Base-by-base conservation (phyloP, 306 rosid species). In the Pachyrhizus erosus region DNA sequence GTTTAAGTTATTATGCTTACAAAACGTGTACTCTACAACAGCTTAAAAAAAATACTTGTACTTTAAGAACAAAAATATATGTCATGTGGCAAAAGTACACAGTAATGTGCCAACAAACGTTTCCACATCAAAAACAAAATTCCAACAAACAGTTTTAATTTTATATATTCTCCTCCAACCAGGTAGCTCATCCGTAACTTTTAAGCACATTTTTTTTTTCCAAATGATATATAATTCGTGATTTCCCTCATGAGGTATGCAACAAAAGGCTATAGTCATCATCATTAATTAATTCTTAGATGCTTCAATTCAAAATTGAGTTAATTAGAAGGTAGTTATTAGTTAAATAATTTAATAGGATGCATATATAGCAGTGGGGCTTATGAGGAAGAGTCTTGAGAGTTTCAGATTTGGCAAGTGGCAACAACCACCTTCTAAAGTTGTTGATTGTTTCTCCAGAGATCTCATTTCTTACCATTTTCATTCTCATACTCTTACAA, bases 71-170 rank as follows among this genome's bases (percentile, higher is more conserved):
- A 69, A 52, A 69, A 52, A 52, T 60, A 33, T 52, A 71, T 23
- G 84, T 77, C 87, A 80, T 10, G 82, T 67, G 79, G 61, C 39
- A 46, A 77, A 46, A 77, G 33, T 15, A 26, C 52, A 34, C 2
- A 69, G 78, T 33, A 39, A 80, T 18, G 39, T 71, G 73, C 81
- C 82, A 29, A 48, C 85, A 48, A 69, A 57, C 70, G 70, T 24
- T 23, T 75, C 70, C 79, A 57, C 79, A 7, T 75, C 70, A 57
- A 75, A 75, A 75, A 75, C 54, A 14, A 55, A 57, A 75, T 39
- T 57, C 79, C 23, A 55, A 75, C 79, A 57, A 55, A 55, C 40
- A 12, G 1, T 34, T 74, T 55, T 10, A 39, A 18, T 64, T 57
- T 48, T 37, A 73, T 60, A 15, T 24, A 49, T 31, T 5, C 5